Evolutionary conservation across 2,329 filamentous ascomycete species (phyloP), one percentile per base, ranked within the genome.

Genomic region (Colletotrichum sp.): DNA sequence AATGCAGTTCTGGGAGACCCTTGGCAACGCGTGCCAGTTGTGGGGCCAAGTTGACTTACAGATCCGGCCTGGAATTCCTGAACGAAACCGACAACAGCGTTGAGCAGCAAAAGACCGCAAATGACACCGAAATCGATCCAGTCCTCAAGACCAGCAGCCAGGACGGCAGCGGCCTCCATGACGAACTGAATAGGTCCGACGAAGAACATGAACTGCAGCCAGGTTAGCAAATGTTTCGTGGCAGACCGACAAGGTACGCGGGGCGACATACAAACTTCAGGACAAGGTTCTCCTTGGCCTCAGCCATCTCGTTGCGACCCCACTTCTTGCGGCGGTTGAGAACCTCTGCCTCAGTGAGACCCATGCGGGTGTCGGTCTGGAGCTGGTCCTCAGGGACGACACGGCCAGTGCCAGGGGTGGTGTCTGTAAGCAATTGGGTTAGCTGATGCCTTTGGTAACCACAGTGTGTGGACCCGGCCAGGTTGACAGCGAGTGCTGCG

Each of bases 61-160:
- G 94, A 96, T 83, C 94, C 95, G 77, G 95, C 95, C 86, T 97
- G 95, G 86, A 91, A 97, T 87, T 98, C 95, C 85, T 98, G 95
- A 76, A 96, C 88, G 86, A 97, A 98, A 87, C 95, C 95, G 78
- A 98, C 95, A 78, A 87, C 88, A 56, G 95, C 95, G 87, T 98
- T 98, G 78, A 98, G 93, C 79, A 97, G 84, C 12, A 98, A 90
- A 66, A 97, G 89, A 82, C 88, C 95, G 85, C 94, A 95, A 80
- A 98, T 98, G 82, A 98, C 95, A 89, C 95, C 95, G 82, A 98
- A 96, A 88, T 98, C 95, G 78, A 98, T 94, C 95, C 95, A 98
- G 81, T 97, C 94, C 85, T 94, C 86, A 56, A 98, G 91, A 92
- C 94, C 94, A 77, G 94, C 94, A 83, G 95, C 95, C 75, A 97